Evolutionary conservation across 176 grass and related monocot species (phyloP).

Genomic region (Triticum turgidum): DNA sequence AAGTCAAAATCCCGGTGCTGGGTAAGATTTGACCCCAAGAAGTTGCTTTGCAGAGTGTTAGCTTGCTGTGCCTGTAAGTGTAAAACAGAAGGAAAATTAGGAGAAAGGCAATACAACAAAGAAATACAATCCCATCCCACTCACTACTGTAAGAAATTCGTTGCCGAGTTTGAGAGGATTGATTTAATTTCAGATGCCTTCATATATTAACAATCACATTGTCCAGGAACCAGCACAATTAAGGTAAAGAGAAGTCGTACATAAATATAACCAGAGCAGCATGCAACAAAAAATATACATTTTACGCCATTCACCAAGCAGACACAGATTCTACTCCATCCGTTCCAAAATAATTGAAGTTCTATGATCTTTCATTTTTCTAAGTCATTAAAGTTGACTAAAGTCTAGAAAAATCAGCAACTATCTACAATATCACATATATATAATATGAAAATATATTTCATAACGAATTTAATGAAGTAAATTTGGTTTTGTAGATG

Average conservation of each 20-base stretch:
- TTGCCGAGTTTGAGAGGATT: not conserved
- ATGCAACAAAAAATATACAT: constrained; percentile 6
- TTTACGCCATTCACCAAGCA: constrained; percentile 16
- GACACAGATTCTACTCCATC: not conserved
- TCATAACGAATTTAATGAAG: too few species aligned
- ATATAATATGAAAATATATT: too few species aligned
- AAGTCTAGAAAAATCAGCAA: too few species aligned
- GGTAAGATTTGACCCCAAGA: constrained; percentile 60
- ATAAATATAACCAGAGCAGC: constrained; percentile 2
- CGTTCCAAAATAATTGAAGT: too few species aligned
- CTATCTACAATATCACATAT: too few species aligned
- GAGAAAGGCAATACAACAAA: not conserved
- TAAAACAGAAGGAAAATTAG: constrained; percentile 34
- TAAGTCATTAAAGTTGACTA: too few species aligned
- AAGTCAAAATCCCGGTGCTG: constrained; percentile 86
- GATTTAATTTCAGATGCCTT: not conserved
- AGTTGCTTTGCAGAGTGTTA: constrained; percentile 65
- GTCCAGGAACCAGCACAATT: not conserved
- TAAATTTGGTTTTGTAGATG: too few species aligned
- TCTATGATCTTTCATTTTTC: too few species aligned
- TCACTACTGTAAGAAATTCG: not conserved
- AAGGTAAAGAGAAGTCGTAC: not conserved
- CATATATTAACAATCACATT: not conserved
- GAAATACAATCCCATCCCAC: not conserved
- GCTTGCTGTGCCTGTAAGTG: constrained; percentile 60